phyloP scores from a whole-genome alignment of 2,329 filamentous ascomycete species.

The Beauveria sp. region DNA sequence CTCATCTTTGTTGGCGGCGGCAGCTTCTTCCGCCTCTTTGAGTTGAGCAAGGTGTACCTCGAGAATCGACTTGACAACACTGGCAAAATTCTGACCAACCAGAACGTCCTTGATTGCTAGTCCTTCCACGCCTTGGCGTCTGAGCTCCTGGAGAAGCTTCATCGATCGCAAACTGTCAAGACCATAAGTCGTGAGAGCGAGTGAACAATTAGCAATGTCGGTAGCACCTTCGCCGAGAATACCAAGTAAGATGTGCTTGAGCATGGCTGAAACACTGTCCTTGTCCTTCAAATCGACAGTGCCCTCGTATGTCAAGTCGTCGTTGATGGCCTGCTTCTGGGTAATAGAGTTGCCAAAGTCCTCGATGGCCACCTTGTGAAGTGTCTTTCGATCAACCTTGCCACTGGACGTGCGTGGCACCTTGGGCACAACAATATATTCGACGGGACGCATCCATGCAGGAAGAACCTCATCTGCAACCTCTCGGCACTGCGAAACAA shows the following conservation, averaged over 20 bases:
- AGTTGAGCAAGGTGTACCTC: background rate
- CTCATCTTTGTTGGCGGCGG: background rate
- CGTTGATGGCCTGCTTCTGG: slow-evolving; percentile 5
- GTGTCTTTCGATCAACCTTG: slow-evolving; percentile 9
- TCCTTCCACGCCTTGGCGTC: slow-evolving; percentile 5
- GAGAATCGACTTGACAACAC: slow-evolving; percentile 1
- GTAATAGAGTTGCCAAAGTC: slow-evolving; percentile 9
- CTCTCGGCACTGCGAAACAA: slow-evolving; percentile 5
- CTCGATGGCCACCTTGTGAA: slow-evolving; percentile 2
- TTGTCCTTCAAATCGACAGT: background rate
- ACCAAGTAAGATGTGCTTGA: slow-evolving; percentile 2
- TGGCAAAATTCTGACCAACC: slow-evolving; percentile 4
- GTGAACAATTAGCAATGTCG: background rate
- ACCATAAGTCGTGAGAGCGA: slow-evolving; percentile 4
- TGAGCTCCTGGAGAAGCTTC: slow-evolving; percentile 9
- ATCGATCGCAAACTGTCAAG: slow-evolving; percentile 8
- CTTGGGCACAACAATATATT: slow-evolving; percentile 5
- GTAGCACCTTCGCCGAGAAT: slow-evolving; percentile 1
- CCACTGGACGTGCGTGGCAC: slow-evolving; percentile 9
- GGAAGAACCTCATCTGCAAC: slow-evolving; percentile 4
- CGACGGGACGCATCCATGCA: slow-evolving; percentile 10
- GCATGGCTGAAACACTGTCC: slow-evolving; percentile 1
- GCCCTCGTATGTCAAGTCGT: background rate
- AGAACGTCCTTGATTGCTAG: slow-evolving; percentile 8
- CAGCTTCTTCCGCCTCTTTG: slow-evolving; percentile 4